Evolutionary conservation across 73 alveolate species (phyloP), one percentile per base, ranked within the genome.

Genomic region (Paramecium sexaurelia): DNA sequence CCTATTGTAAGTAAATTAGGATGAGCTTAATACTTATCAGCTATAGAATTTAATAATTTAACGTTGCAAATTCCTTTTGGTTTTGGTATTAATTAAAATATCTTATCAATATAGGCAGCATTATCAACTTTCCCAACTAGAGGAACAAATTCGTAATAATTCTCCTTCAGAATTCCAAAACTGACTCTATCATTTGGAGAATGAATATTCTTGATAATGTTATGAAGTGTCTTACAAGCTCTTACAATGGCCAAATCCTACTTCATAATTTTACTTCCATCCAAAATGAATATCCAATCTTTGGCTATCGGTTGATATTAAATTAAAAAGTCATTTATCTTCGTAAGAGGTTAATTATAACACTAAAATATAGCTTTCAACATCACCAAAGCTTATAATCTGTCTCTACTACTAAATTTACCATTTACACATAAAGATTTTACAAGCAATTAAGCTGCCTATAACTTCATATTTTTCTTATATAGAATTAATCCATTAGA

Each of bases 351-450:
- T 36, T 19, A 15, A 13, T 36, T 27, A 7, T 33, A 32, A 73
- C 19, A 4, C 37, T 39, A 36, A 73, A 73, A 73, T 20, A 73
- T 73, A 17, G 87, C 87, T 9, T 73, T 73, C 55, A 73, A 36
- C 87, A 73, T 36, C 20, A 73, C 35, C 22, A 73, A 73, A 0
- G 87, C 67, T 73, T 73, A 36, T 39, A 73, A 27, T 19, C 87
- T 15, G 19, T 73, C 87, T 73, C 87, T 73, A 36, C 66, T 36
- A 7, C 57, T 73, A 9, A 73, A 36, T 73, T 73, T 73, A 73
- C 57, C 57, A 33, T 73, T 39, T 7, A 73, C 43, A 33, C 33
- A 36, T 8, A 73, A 17, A 4, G 87, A 73, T 33, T 73, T 36
- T 3, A 36, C 20, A 5, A 73, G 15, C 15, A 27, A 33, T 39